Evolutionary conservation across 768 basidiomycete species (phyloP).

Genomic region (Lactarius tabidus): DNA sequence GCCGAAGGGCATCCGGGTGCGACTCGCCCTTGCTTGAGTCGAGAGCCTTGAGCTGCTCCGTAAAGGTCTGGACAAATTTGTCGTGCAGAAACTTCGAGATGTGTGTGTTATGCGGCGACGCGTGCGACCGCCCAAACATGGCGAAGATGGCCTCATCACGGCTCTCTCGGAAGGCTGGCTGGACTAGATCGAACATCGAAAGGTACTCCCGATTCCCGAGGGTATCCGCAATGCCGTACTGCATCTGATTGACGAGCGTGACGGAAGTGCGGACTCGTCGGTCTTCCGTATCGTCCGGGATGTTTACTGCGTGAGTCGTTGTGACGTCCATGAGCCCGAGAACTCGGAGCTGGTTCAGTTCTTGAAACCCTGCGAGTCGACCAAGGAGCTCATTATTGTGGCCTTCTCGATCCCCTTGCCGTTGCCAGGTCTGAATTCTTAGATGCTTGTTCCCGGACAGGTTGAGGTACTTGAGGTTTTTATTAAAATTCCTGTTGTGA

Average conservation of each 20-base stretch:
- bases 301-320: constrained; percentile 52
- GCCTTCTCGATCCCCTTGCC: constrained; percentile 33
- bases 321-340: constrained; percentile 98
- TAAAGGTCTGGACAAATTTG: constrained; percentile 64
- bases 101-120: constrained; percentile 54
- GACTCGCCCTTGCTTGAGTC: constrained; percentile 45
- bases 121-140: constrained; percentile 83
- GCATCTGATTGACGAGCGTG: constrained; percentile 86
- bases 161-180: constrained; percentile 73
- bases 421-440: constrained; percentile 81
- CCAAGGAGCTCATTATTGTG: constrained; percentile 24
- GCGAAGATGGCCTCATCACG: constrained; percentile 88
- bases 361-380: constrained; percentile 75
- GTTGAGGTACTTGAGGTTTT: constrained; percentile 89
- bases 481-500: constrained; percentile 85
- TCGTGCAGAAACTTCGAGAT: constrained; percentile 84
- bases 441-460: constrained; percentile 95
- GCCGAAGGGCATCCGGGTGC: constrained; percentile 72
- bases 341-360: constrained; percentile 78
- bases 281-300: constrained; percentile 82
- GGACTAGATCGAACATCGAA: constrained; percentile 89
- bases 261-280: constrained; percentile 89
- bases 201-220: constrained; percentile 76
- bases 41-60: constrained; percentile 48
- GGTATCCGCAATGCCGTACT: constrained; percentile 94